Percentiles rank a stretch among this genome's conserved stretches.
Conservation (phyloP, 176 grass and related monocot species). For the Tuctoria greenei region DNA sequence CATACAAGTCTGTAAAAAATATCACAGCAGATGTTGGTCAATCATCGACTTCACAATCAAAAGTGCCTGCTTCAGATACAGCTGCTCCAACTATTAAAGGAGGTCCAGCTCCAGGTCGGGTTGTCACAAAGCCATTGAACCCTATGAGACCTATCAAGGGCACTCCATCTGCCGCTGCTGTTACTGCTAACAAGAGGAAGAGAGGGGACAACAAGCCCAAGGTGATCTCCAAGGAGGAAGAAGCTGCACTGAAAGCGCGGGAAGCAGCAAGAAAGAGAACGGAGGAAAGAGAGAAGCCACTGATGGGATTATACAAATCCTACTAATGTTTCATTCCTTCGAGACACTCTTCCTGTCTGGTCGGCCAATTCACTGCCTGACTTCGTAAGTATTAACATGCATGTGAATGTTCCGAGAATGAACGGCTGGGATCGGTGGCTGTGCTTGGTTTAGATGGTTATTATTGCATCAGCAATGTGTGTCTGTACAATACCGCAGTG, state of each 20-base stretch:
- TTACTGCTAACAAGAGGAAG: constrained; percentile 74
- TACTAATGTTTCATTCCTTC: constrained; percentile 28
- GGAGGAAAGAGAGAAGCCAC: constrained; percentile 81
- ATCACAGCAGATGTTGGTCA: constrained; percentile 38
- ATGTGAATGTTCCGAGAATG: background rate
- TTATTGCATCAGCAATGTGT: background rate
- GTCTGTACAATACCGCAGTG: background rate
- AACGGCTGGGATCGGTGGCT: background rate
- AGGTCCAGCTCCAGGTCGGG: constrained; percentile 61
- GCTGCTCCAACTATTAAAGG: constrained; percentile 41
- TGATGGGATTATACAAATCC: constrained; percentile 72
- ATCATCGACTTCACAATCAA: constrained; percentile 44
- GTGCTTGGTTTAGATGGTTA: background rate
- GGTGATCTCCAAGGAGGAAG: constrained; percentile 74
- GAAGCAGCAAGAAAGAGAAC: constrained; percentile 81
- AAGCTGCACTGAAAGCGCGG: constrained; percentile 63
- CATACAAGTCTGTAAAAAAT: constrained; percentile 52
- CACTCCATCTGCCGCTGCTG: constrained; percentile 43
- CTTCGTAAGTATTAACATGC: background rate
- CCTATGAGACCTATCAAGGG: constrained; percentile 65
- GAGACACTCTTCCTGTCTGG: background rate
- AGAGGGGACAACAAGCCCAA: constrained; percentile 64
- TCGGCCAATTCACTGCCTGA: background rate
- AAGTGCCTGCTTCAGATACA: background rate
- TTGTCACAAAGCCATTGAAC: constrained; percentile 65